Conservation (phyloP, 1,284 basidiomycete genomes). For the Ceratobasidium sp. region DNA sequence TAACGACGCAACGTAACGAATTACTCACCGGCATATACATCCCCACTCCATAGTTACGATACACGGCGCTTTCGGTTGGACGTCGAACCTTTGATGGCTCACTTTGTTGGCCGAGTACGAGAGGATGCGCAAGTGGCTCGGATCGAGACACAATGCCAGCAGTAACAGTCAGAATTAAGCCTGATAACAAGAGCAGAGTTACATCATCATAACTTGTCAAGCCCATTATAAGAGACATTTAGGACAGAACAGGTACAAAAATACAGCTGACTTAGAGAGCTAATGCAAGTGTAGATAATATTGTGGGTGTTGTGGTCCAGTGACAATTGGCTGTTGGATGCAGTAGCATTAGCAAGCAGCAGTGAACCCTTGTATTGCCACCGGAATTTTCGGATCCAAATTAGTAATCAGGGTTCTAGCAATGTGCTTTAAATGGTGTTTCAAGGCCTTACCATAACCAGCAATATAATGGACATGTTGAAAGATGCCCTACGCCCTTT, state of each 20-base stretch:
- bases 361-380: constrained; percentile 11
- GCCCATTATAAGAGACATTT: constrained; percentile 31
- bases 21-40: constrained; percentile 58
- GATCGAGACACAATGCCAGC: constrained; percentile 41
- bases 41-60: constrained; percentile 84
- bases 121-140: constrained; percentile 74
- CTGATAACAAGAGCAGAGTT: constrained; percentile 32
- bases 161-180: constrained; percentile 33
- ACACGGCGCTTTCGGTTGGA: constrained; percentile 73
- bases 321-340: background rate
- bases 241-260: background rate
- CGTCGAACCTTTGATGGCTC: constrained; percentile 78
- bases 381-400: background rate
- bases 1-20: background rate
- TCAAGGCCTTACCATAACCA: background rate
- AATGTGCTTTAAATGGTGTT: background rate
- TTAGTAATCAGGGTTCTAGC: background rate
- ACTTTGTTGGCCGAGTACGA: constrained; percentile 78
- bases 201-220: constrained; percentile 36
- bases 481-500: constrained; percentile 18
- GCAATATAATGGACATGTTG: background rate
- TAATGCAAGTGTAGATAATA: background rate
- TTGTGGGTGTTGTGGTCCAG: background rate
- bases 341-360: constrained; percentile 1
- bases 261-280: background rate